A percentile compares a stretch with the other conserved stretches of the same genome.
Conservation (phyloP, 495 filamentous ascomycete genomes). For the Neurospora cerealis region DNA sequence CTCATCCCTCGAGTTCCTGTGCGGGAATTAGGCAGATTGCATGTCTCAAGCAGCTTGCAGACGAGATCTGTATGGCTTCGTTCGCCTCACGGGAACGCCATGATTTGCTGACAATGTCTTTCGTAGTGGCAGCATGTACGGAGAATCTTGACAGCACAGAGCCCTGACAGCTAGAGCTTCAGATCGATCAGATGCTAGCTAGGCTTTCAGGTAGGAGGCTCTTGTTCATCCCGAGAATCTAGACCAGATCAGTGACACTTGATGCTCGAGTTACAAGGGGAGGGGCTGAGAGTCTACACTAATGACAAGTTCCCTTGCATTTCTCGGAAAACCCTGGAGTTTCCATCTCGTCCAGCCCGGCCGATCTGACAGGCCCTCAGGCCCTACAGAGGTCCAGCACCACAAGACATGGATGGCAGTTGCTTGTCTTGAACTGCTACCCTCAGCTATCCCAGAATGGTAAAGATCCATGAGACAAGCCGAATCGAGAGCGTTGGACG, state of each 20-base stretch:
- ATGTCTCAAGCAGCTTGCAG: neutral
- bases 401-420: neutral
- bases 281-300: neutral
- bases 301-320: neutral
- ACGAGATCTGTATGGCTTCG: neutral
- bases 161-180: neutral
- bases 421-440: neutral
- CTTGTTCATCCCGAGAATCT: neutral
- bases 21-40: neutral
- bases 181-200: neutral
- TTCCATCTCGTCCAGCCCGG: neutral
- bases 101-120: neutral
- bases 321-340: neutral
- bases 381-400: neutral
- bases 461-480: neutral
- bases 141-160: neutral
- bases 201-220: neutral
- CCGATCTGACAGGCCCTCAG: neutral
- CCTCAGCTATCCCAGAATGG: neutral
- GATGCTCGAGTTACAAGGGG: neutral
- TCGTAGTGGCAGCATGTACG: neutral
- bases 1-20: neutral
- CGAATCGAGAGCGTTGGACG: neutral
- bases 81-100: neutral
- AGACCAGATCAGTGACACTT: neutral